phyloP scores from a whole-genome alignment of 768 basidiomycete genomes.

The Cystobasidium ongulense region DNA sequence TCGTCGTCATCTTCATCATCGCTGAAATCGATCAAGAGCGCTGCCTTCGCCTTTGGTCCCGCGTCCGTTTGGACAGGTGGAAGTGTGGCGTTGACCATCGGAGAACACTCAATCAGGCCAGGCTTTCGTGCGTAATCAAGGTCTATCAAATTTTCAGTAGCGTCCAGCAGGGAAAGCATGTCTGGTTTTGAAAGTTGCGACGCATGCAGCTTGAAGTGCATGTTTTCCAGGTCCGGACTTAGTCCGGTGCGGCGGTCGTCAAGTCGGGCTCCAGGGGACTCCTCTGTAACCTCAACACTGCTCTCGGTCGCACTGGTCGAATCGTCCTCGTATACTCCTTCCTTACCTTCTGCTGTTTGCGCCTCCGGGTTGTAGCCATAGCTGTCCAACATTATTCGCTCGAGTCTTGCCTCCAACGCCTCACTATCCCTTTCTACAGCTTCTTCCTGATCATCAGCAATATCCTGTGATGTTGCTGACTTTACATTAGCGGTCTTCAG shows the following conservation, averaged over 20 bases:
- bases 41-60: background rate
- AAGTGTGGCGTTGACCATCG: too few relatives aligned
- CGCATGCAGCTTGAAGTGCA: too few relatives aligned
- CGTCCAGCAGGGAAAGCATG: too few relatives aligned
- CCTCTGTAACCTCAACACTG: background rate
- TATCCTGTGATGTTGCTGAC: background rate
- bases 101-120: too few relatives aligned
- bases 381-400: constrained; percentile 13
- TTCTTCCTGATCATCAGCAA: background rate
- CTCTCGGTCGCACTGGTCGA: background rate
- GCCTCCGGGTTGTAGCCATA: constrained; percentile 17
- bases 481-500: background rate
- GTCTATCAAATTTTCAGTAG: too few relatives aligned
- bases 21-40: background rate
- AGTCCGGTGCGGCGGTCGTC: background rate
- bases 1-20: constrained; percentile 22
- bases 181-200: too few relatives aligned
- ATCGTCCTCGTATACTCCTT: background rate
- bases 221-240: background rate
- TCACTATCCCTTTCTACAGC: background rate
- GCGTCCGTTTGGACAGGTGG: too few relatives aligned
- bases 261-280: background rate
- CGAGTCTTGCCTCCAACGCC: background rate
- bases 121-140: too few relatives aligned
- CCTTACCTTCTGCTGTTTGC: background rate